Percentiles rank a stretch among this genome's conserved stretches.
Evolutionary conservation across 495 filamentous ascomycete genomes (phyloP).

Genomic region (Penicillium angulare): DNA sequence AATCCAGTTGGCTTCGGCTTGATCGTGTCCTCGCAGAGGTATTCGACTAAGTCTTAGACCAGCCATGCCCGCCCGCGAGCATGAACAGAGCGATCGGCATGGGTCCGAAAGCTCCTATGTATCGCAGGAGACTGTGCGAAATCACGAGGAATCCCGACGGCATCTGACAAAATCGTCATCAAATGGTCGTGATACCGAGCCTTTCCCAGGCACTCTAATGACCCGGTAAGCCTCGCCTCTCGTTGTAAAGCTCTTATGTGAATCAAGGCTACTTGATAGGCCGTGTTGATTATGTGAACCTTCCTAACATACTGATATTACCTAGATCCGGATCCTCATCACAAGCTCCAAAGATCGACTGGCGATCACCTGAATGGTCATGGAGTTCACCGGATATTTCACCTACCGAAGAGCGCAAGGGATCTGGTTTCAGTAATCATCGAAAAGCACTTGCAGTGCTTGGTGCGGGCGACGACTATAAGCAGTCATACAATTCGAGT

Average conservation of each 20-base stretch:
- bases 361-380: slow-evolving; percentile 42
- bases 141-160: slow-evolving; percentile 24
- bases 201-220: slow-evolving; percentile 28
- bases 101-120: slow-evolving; percentile 45
- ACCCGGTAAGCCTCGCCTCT: slow-evolving; percentile 39
- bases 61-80: slow-evolving; percentile 38
- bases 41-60: slow-evolving; percentile 15
- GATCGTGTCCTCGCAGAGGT: slow-evolving; percentile 19
- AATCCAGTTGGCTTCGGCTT: slow-evolving; percentile 22
- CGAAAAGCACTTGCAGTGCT: slow-evolving; percentile 38
- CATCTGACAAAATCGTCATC: slow-evolving; percentile 17
- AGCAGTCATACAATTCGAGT: slow-evolving; percentile 23
- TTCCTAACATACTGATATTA: slow-evolving; percentile 1
- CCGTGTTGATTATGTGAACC: not conserved
- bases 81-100: slow-evolving; percentile 34
- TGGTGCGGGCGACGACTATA: slow-evolving; percentile 31
- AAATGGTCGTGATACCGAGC: slow-evolving; percentile 32
- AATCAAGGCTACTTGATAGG: not conserved
- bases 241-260: not conserved
- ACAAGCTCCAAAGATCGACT: slow-evolving; percentile 25
- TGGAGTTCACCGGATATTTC: slow-evolving; percentile 46
- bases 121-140: slow-evolving; percentile 48
- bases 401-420: slow-evolving; percentile 44
- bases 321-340: slow-evolving; percentile 27
- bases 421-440: slow-evolving; percentile 37